phyloP scores from a whole-genome alignment of 129 eudicot genomes.

The Deinandra increscens region DNA sequence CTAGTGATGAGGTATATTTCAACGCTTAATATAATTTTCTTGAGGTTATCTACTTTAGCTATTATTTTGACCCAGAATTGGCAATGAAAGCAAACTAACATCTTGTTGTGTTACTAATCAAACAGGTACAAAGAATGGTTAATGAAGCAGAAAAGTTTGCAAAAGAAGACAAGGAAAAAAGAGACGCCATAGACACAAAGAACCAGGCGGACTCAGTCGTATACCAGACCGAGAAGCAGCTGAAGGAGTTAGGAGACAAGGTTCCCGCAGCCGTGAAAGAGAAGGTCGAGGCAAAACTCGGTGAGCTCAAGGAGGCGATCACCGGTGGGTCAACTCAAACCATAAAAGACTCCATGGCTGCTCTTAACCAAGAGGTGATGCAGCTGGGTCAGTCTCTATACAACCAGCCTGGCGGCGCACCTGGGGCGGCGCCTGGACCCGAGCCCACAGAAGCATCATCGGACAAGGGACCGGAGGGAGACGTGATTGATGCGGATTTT shows the following conservation, averaged over 20 bases:
- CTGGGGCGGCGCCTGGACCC: constrained; percentile 49
- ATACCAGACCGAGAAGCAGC: constrained; percentile 36
- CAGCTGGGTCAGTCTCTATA: constrained; percentile 93
- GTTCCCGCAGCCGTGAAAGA: constrained; percentile 30
- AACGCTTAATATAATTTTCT: background rate
- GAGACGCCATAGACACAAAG: constrained; percentile 35
- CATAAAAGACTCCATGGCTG: constrained; percentile 93
- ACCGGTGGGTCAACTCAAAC: constrained; percentile 80
- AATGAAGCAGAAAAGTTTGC: constrained; percentile 49
- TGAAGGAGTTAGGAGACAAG: constrained; percentile 22
- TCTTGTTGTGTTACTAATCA: background rate
- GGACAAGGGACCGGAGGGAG: constrained; percentile 80
- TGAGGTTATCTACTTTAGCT: background rate
- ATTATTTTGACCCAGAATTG: no score
- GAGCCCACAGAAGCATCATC: constrained; percentile 41
- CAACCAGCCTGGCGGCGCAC: constrained; percentile 81
- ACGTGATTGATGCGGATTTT: constrained; percentile 96
- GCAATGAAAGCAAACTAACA: background rate
- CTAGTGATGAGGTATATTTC: constrained; percentile 79
- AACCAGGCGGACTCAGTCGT: constrained; percentile 69
- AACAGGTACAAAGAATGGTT: constrained; percentile 41
- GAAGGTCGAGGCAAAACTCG: constrained; percentile 51
- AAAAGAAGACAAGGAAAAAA: constrained; percentile 37
- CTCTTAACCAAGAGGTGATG: constrained; percentile 96
- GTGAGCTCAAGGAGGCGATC: constrained; percentile 80